phyloP scores from a whole-genome alignment of 2,329 filamentous ascomycete genomes.

The Cucurbitaria berberidis region DNA sequence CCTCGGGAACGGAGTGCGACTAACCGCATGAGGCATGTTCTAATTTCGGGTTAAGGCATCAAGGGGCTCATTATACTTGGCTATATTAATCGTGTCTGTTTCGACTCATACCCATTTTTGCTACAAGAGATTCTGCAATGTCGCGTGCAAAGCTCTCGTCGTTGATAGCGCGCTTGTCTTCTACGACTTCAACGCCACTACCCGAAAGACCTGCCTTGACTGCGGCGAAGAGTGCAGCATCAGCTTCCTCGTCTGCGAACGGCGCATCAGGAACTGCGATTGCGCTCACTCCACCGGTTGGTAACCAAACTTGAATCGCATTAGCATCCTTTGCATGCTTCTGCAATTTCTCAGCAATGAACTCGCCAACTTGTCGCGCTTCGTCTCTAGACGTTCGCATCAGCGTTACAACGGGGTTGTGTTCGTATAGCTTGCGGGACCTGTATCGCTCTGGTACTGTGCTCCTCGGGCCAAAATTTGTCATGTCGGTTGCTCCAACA shows the following conservation, averaged over 20 bases:
- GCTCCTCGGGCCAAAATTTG: constrained; percentile 65
- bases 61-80: neutral
- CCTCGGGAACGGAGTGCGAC: too few species aligned
- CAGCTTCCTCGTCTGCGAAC: constrained; percentile 60
- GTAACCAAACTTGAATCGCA: constrained; percentile 64
- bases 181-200: constrained; percentile 57
- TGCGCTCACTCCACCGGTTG: constrained; percentile 66
- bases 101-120: constrained; percentile 19
- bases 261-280: constrained; percentile 60
- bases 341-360: constrained; percentile 62
- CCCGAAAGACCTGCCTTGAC: constrained; percentile 58
- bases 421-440: constrained; percentile 62
- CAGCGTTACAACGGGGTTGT: constrained; percentile 71
- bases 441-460: constrained; percentile 64
- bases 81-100: neutral
- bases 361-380: constrained; percentile 60
- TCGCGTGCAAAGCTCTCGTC: constrained; percentile 58
- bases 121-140: constrained; percentile 53
- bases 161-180: constrained; percentile 62
- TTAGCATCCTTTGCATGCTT: constrained; percentile 48
- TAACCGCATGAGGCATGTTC: neutral
- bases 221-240: constrained; percentile 55
- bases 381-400: constrained; percentile 69
- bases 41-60: neutral
- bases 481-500: constrained; percentile 55